A percentile compares a stretch with the other conserved stretches of the same genome.
These are phyloP conservation scores for Hymenoscyphus linearis DNA, from an alignment of 2,329 filamentous ascomycete genomes.

Conservation along the genomic window DNA sequence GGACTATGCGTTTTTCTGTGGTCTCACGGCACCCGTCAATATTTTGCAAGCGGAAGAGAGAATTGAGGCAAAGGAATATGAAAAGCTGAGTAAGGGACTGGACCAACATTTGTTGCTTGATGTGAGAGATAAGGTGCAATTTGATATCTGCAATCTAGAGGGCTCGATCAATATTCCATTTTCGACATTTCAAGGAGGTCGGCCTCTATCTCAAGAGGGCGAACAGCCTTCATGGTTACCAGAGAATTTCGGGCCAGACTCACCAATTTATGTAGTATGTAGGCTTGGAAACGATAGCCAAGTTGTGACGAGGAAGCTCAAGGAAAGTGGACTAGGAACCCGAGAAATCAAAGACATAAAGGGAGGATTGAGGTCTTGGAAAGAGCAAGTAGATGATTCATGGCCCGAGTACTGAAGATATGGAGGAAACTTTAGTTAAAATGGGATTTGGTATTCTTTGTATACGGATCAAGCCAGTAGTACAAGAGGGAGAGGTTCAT, in stretches of 20 bases:
- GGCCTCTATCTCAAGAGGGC: conserved; percentile 10
- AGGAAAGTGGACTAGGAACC: conserved; percentile 47
- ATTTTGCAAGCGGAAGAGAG: conserved; percentile 60
- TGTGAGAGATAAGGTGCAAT: conserved; percentile 80
- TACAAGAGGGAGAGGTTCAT: conserved; percentile 7
- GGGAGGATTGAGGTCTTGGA: conserved; percentile 71
- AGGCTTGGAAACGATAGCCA: conserved; percentile 76
- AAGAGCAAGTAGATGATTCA: conserved; percentile 54
- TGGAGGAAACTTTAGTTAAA: background rate
- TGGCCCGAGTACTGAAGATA: conserved; percentile 49
- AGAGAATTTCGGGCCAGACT: conserved; percentile 34
- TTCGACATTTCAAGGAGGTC: conserved; percentile 40
- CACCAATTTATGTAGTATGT: conserved; percentile 67
- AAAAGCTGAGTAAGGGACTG: conserved; percentile 20
- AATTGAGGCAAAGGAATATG: conserved; percentile 59
- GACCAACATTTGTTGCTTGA: conserved; percentile 63
- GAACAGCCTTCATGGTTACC: conserved; percentile 36
- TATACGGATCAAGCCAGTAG: conserved; percentile 3
- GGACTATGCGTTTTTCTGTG: conserved; percentile 86
- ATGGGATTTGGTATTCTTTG: conserved; percentile 10
- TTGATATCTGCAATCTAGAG: conserved; percentile 69
- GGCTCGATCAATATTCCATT: conserved; percentile 74
- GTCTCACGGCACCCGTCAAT: conserved; percentile 49
- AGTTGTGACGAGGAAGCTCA: conserved; percentile 59
- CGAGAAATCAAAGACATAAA: conserved; percentile 65